phyloP scores from a whole-genome alignment of 352 stramenopile genomes.

The Globisporangium heterothallicum region DNA sequence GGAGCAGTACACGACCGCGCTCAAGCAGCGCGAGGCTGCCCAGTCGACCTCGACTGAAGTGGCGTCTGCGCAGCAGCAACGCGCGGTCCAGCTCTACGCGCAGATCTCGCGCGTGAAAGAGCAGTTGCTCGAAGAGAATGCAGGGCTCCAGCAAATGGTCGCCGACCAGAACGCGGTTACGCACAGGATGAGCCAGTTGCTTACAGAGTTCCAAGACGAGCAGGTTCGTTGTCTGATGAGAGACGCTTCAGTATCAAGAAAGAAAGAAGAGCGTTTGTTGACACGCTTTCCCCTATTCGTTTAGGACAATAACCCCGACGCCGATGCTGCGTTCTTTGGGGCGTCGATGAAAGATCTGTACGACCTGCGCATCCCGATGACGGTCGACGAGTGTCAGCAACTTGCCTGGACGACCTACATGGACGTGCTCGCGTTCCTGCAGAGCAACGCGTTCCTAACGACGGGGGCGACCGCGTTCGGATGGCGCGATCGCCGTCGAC shows the following conservation, averaged over 20 bases:
- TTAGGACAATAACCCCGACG: background rate
- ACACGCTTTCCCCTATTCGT: background rate
- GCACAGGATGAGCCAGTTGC: slow-evolving; percentile 27
- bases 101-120: slow-evolving; percentile 46
- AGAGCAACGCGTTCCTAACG: slow-evolving; percentile 27
- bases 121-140: slow-evolving; percentile 41
- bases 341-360: slow-evolving; percentile 1
- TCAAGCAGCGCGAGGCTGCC: slow-evolving; percentile 20
- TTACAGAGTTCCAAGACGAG: slow-evolving; percentile 27
- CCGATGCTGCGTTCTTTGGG: background rate
- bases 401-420: slow-evolving; percentile 30
- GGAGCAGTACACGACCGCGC: slow-evolving; percentile 22
- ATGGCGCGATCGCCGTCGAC: slow-evolving; percentile 25
- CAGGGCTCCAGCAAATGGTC: slow-evolving; percentile 35
- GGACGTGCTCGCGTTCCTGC: slow-evolving; percentile 36
- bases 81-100: slow-evolving; percentile 34
- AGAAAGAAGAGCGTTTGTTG: slow-evolving; percentile 8
- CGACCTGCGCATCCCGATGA: slow-evolving; percentile 22
- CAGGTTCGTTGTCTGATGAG: no score
- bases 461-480: slow-evolving; percentile 27
- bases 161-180: slow-evolving; percentile 37
- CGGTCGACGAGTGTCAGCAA: slow-evolving; percentile 32
- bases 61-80: slow-evolving; percentile 8
- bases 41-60: slow-evolving; percentile 5
- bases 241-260: no score